Conservation (phyloP, 345 rosid genomes). For the Geranium rotundifolium region DNA sequence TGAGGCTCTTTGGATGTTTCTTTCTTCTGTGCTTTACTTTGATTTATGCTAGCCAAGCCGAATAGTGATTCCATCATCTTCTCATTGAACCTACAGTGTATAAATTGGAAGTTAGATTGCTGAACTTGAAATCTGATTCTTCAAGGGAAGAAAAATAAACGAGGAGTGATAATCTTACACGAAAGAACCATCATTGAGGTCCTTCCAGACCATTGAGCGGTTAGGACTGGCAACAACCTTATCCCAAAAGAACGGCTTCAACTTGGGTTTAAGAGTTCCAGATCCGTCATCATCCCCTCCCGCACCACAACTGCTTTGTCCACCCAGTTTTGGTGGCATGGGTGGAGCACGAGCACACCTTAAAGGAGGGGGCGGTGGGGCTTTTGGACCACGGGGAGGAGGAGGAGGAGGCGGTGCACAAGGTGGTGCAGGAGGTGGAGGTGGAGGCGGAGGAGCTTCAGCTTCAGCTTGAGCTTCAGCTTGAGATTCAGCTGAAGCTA, state of each 20-base stretch:
- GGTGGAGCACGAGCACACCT: slow-evolving; percentile 9
- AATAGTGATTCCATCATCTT: slow-evolving; percentile 84
- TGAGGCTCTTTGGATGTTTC: slow-evolving; percentile 41
- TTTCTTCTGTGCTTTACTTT: slow-evolving; percentile 32
- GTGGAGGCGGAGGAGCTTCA: slow-evolving; percentile 16
- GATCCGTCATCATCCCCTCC: slow-evolving; percentile 29
- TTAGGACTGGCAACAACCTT: slow-evolving; percentile 72
- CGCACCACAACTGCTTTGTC: not conserved
- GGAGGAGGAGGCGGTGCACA: slow-evolving; percentile 26
- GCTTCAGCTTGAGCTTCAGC: slow-evolving; percentile 18
- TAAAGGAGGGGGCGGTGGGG: slow-evolving; percentile 19
- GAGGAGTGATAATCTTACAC: slow-evolving; percentile 44
- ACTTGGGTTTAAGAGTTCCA: slow-evolving; percentile 50
- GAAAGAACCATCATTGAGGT: slow-evolving; percentile 87
- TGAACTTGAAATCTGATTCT: not conserved
- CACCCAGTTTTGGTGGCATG: slow-evolving; percentile 30
- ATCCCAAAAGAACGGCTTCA: slow-evolving; percentile 98
- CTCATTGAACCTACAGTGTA: slow-evolving; percentile 68
- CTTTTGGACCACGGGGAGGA: too few relatives aligned
- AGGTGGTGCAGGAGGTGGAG: slow-evolving; percentile 29
- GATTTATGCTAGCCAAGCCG: slow-evolving; percentile 41
- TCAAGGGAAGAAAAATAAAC: not conserved
- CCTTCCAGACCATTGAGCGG: slow-evolving; percentile 94
- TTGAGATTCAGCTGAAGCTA: slow-evolving; percentile 10
- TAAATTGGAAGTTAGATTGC: not conserved